phyloP scores from a whole-genome alignment of 169 alveolate genomes.

The Babesia bigemina region DNA sequence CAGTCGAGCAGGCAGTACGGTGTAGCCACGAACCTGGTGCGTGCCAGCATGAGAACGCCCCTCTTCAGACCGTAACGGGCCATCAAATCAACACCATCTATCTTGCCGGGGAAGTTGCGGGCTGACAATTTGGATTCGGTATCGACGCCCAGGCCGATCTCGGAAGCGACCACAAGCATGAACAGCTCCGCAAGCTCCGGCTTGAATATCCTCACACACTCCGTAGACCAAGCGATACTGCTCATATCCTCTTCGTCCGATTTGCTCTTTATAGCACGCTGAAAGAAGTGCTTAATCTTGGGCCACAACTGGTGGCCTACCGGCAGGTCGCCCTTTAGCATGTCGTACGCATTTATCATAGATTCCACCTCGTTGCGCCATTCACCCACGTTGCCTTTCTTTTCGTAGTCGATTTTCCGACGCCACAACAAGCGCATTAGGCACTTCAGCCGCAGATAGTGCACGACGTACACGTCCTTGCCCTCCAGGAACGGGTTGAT shows the following conservation, averaged over 20 bases:
- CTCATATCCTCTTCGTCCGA: neutral
- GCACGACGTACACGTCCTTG: conserved; percentile 41
- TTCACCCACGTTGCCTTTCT: neutral
- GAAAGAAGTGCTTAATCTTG: neutral
- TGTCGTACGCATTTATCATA: conserved; percentile 17
- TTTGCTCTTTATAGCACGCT: neutral
- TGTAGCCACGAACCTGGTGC: neutral
- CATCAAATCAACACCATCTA: conserved; percentile 9
- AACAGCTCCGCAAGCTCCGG: conserved; percentile 23
- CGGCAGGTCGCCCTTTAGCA: neutral
- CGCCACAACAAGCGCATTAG: conserved; percentile 25
- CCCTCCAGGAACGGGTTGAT: conserved; percentile 29
- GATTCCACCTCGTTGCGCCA: conserved; percentile 19
- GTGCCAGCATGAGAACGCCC: neutral
- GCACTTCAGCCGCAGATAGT: conserved; percentile 56
- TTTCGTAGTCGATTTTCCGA: conserved; percentile 29
- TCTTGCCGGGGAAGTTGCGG: conserved; percentile 1
- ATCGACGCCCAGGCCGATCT: conserved; percentile 14
- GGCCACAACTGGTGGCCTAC: neutral
- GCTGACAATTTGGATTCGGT: conserved; percentile 5
- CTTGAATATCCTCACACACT: neutral
- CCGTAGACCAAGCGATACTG: neutral
- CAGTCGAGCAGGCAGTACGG: conserved; percentile 52
- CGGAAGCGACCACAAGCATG: conserved; percentile 33
- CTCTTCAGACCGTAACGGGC: neutral